Conservation (phyloP, 768 basidiomycete genomes). For the Amyloporia xantha region DNA sequence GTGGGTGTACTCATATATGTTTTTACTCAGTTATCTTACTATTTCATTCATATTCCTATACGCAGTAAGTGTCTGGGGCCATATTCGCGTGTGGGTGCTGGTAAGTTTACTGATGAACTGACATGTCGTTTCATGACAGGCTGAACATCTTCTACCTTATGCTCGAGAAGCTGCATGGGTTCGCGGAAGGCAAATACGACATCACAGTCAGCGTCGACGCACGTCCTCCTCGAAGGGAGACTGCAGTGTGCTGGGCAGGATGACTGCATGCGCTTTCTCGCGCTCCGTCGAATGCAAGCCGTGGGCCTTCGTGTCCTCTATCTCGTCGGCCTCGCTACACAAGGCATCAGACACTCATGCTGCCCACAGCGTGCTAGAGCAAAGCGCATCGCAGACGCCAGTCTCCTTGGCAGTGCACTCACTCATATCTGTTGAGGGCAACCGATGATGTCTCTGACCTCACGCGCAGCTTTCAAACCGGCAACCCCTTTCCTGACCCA, state of each 20-base stretch:
- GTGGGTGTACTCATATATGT: conserved; percentile 34
- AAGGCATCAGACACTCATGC: too few species aligned
- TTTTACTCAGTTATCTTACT: conserved; percentile 51
- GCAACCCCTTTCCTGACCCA: conserved; percentile 62
- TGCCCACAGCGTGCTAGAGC: too few species aligned
- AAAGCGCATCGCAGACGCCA: too few species aligned
- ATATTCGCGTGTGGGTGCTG: conserved; percentile 82
- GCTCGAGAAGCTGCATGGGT: conserved; percentile 88
- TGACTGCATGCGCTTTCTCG: too few species aligned
- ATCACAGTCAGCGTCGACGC: conserved; percentile 52
- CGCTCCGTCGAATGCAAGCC: too few species aligned
- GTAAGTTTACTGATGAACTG: conserved; percentile 63
- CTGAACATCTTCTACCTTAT: conserved; percentile 88
- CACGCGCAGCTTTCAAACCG: conserved; percentile 44
- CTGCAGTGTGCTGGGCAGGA: too few species aligned
- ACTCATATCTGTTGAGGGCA: too few species aligned
- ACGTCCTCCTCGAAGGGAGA: too few species aligned
- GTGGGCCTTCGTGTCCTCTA: too few species aligned
- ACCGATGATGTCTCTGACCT: too few species aligned
- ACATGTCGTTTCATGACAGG: conserved; percentile 83
- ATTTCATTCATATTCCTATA: background rate
- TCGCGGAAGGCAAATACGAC: conserved; percentile 74
- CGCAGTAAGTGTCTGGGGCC: conserved; percentile 87
- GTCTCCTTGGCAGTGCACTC: too few species aligned
- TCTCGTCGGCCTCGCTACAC: too few species aligned